Conservation (phyloP, 306 rosid genomes). For the Spatholobus suberectus region DNA sequence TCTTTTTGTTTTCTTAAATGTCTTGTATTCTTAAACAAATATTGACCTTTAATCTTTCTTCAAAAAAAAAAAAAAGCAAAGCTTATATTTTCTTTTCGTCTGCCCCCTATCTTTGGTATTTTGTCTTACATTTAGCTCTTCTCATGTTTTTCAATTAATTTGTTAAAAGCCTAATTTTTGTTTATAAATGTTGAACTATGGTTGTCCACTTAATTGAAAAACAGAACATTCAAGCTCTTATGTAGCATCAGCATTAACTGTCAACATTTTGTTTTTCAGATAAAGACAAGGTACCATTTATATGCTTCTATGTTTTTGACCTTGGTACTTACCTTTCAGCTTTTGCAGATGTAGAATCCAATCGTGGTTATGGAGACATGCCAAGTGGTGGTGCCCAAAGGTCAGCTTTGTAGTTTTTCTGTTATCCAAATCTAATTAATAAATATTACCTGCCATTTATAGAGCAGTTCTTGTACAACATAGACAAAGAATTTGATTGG, state of each 20-base stretch:
- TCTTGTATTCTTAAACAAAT: background rate
- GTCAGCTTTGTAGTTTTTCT: constrained; percentile 37
- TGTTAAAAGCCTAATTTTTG: background rate
- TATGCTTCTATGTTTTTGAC: constrained; percentile 21
- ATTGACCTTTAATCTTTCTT: background rate
- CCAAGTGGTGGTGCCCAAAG: constrained; percentile 49
- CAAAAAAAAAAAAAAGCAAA: no score
- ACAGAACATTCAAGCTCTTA: background rate
- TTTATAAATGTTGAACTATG: background rate
- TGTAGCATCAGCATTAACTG: background rate
- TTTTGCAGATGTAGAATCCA: constrained; percentile 52
- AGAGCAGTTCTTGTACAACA: background rate
- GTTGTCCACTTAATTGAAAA: background rate
- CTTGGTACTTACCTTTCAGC: background rate
- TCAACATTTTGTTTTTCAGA: no score
- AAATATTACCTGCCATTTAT: constrained; percentile 2
- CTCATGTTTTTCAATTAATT: background rate
- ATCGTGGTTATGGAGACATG: constrained; percentile 51
- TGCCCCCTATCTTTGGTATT: background rate
- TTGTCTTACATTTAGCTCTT: background rate
- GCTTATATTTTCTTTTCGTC: no score
- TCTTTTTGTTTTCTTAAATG: background rate
- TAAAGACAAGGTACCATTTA: background rate
- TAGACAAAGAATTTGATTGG: constrained; percentile 9
- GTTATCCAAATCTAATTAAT: background rate